Base-by-base conservation (phyloP, 192 early-diverging fungal genomes). In the Backusella tarrabulga region DNA sequence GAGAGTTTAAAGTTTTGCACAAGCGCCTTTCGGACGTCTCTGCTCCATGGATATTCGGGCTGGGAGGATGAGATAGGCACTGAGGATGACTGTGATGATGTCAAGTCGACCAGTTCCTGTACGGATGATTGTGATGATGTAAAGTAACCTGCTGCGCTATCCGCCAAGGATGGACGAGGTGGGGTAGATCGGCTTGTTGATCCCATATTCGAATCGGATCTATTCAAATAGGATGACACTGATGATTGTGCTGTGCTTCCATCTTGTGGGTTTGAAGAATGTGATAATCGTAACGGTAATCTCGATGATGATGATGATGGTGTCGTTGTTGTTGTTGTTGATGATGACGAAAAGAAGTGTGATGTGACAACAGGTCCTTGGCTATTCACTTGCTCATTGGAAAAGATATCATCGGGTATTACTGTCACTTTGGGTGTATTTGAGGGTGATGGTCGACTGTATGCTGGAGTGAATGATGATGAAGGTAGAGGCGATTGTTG, bases 1-100 rank as follows among this genome's bases (percentile, higher is more conserved):
- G 86, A 75, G 46, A 98, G 87, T 23, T 87, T 85, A 75, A 98
- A 98, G 1, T 88, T 84, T 11, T 90, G 79, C 0, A 78, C 83
- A 29, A 97, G 81, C 9, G 91, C 92, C 54, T 90, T 90, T 68
- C 80, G 76, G 1, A 85, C 86, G n/a, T 87, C 81, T 34, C 83
- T 78, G 11, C 77, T 79, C 77, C 83, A 56, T 21, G 84, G 80
- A 29, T 29, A 68, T 1, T 56, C 21, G 1, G 36, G 34, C 1
- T 75, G 73, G 4, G 35, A 21, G 3, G 35, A 54, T 12, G 70
- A 74, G 2, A 9, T 14, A 0, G 68, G 36, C 21, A 41, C 4
- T 4, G 66, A 44, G 9, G 1, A 4, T 12, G 38, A 11, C 0
- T 26, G 56, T 0, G 56, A 63, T 29, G 56, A 63, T 14, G 26